Evolutionary conservation across 2,329 filamentous ascomycete species (phyloP), one percentile per base, ranked within the genome.

Genomic region (Ascocoryne sarcoides): DNA sequence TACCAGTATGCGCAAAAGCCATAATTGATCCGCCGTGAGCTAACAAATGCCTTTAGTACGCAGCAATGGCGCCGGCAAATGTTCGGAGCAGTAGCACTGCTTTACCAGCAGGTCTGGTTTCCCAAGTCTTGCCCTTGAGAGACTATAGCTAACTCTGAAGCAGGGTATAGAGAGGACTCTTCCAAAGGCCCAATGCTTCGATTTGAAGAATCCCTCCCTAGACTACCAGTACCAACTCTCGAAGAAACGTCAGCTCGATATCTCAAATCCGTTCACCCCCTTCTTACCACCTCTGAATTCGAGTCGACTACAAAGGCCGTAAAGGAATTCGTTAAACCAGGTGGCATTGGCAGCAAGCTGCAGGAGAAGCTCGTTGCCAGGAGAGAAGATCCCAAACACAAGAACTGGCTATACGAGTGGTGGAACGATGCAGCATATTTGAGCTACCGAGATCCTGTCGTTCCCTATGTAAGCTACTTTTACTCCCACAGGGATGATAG

Each of bases 381-480:
- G 48, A 76, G 84, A 47, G 83, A 87, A 53, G 78, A 94, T 51
- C 82, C 89, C 36, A 81, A 84, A 47, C 68, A 75, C 60, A 87
- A 84, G 68, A 98, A 96, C 67, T 98, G 92, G 92, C 73, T 98
- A 42, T 80, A 83, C 54, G 90, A 98, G 54, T 98, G 92, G 92
- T 98, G 92, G 92, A 96, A 98, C 63, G 79, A 95, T 39, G 78
- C 80, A 4, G 92, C 92, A 43, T 98, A 98, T 66, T 78, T 98
- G 50, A 75, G 68, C 50, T 96, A 96, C 70, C 84, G 90, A 51
- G 92, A 96, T 62, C 92, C 92, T 9, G 86, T 98, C 34, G 85
- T 96, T 14, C 92, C 92, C 46, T 98, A 96, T 61, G 92, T 98
- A 58, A 95, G 87, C 65, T 98, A 98, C 75, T 98, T 98, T 70